These are phyloP conservation scores for Populus hybrid DNA, from an alignment of 441 rosid species.

Conservation along the genomic window DNA sequence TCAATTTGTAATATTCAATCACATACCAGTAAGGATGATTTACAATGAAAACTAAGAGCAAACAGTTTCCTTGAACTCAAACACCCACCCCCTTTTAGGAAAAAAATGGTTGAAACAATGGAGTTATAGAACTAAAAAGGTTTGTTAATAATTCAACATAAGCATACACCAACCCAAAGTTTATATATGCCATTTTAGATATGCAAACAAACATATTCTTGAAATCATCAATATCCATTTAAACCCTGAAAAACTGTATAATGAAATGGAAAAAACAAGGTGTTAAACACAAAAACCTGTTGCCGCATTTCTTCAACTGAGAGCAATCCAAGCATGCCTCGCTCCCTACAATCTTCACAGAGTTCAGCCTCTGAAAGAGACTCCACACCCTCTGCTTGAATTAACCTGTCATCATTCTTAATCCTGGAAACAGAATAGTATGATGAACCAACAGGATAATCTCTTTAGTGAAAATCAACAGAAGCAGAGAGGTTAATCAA, in stretches of 20 bases:
- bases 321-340: constrained; percentile 88
- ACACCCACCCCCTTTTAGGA: neutral
- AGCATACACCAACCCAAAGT: neutral
- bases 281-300: constrained; percentile 45
- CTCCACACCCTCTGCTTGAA: constrained; percentile 88
- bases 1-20: neutral
- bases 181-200: neutral
- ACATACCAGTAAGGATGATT: neutral
- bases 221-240: neutral
- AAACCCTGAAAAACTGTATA: neutral
- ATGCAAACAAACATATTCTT: neutral
- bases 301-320: constrained; percentile 94
- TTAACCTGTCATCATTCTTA: constrained; percentile 90
- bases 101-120: neutral
- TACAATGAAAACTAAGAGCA: neutral
- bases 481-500: neutral
- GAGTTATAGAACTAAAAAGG: neutral
- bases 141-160: neutral
- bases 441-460: constrained; percentile 2
- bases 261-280: neutral
- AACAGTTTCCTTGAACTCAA: neutral
- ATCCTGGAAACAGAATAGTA: constrained; percentile 43
- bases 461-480: neutral
- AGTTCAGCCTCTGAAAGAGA: constrained; percentile 93
- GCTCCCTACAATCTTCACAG: constrained; percentile 87